Evolutionary conservation across 169 alveolate species (phyloP), one percentile per base, ranked within the genome.

Genomic region (Neospora caninum): DNA sequence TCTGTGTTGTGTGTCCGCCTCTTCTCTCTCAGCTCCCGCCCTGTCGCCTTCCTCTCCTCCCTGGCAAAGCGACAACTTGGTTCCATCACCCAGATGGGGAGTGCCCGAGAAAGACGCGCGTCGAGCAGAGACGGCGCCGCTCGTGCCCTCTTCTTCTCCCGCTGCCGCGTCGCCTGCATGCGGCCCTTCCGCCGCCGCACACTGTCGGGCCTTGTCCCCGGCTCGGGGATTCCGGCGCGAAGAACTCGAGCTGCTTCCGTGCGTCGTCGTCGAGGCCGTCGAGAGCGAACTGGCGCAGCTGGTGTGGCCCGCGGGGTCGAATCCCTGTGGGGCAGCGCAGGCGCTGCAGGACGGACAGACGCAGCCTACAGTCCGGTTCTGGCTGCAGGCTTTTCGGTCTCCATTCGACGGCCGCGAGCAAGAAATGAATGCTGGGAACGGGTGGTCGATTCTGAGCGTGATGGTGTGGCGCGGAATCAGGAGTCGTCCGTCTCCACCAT

Each of bases 401-500:
- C 58, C 58, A 13, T 49, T 49, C 22, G 58, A 49, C 4, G 58
- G 58, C 13, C 58, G 58, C 13, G 73, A 64, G n/a, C 73, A 16
- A 4, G 73, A 27, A 27, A 27, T 16, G 34, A 64, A 27, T 1
- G 73, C 34, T 4, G 73, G 73, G 20, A 22, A 64, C 49, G 86
- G 86, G 2, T 78, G 86, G 39, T 78, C 49, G 49, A 78, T 43
- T 34, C 78, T 80, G 82, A 88, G 84, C 29, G 80, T 38, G 58
- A 88, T 31, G n/a, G 93, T 88, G 80, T 88, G 83, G n/a, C 83
- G 25, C 29, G 93, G 93, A 31, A 88, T 54, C 54, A 88, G 94
- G 20, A 91, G 70, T n/a, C 94, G 39, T 10, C 69, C 58, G 16
- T 80, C 80, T 7, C 80, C 89, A 2, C 86, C 86, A 31, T 42